Conservation (phyloP, 192 early-diverging fungal genomes). For the Entrophospora sp. region DNA sequence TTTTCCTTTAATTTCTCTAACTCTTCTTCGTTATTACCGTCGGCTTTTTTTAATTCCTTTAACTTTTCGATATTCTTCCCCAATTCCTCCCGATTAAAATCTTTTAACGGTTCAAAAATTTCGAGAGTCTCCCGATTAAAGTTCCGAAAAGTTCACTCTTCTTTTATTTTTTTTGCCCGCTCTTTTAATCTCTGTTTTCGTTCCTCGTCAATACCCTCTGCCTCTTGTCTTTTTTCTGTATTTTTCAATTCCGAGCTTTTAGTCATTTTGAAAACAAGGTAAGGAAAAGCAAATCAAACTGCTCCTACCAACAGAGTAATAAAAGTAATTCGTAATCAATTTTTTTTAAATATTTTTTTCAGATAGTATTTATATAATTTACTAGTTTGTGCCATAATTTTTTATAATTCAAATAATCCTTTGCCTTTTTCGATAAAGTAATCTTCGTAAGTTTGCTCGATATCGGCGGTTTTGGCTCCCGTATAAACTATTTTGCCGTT, state of each 20-base stretch:
- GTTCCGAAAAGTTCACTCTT: neutral
- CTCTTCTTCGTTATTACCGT: neutral
- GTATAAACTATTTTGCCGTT: slow-evolving; percentile 7
- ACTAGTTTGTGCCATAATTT: neutral
- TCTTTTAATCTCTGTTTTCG: neutral
- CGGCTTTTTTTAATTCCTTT: neutral
- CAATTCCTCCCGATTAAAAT: neutral
- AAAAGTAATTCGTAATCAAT: neutral
- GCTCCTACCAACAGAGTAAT: neutral
- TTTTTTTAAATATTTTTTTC: neutral
- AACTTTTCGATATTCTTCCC: neutral
- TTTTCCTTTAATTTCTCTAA: neutral
- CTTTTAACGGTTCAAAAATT: neutral
- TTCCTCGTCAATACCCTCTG: neutral
- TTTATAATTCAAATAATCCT: slow-evolving; percentile 9
- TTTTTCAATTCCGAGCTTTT: neutral
- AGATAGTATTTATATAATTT: slow-evolving; percentile 5
- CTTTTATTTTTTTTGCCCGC: neutral
- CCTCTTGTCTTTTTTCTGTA: neutral
- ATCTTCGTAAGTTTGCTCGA: slow-evolving; percentile 8
- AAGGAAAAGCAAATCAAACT: neutral
- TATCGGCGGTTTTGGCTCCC: neutral
- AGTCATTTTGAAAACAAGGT: neutral
- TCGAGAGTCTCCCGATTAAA: neutral
- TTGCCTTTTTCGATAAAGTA: slow-evolving; percentile 10